Evolutionary conservation across 129 eudicot species (phyloP).

Genomic region (Deinandra increscens): DNA sequence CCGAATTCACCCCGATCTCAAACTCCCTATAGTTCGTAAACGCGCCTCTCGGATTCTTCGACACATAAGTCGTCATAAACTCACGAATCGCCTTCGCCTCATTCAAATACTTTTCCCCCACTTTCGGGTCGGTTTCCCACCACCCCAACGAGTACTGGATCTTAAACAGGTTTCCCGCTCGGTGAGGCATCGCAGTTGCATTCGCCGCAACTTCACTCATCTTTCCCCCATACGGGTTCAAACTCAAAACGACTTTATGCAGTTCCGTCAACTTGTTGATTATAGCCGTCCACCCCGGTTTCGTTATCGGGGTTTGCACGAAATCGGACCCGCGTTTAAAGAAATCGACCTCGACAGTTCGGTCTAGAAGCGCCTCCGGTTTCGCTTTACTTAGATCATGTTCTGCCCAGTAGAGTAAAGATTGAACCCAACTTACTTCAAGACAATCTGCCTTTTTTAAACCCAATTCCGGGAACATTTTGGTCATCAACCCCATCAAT

Average conservation of each 20-base stretch:
- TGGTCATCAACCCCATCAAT: constrained; percentile 14
- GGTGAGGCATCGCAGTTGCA: constrained; percentile 54
- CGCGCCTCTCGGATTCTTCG: constrained; percentile 36
- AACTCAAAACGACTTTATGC: constrained; percentile 23
- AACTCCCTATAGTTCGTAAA: constrained; percentile 29
- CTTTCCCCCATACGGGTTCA: constrained; percentile 51
- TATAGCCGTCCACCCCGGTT: constrained; percentile 29
- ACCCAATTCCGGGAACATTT: constrained; percentile 36
- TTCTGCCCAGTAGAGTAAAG: constrained; percentile 21
- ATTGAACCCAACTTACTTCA: constrained; percentile 35
- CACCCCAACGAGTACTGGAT: constrained; percentile 45
- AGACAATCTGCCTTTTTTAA: constrained; percentile 24
- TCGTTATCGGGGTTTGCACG: constrained; percentile 34
- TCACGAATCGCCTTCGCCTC: constrained; percentile 11
- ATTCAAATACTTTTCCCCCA: constrained; percentile 23
- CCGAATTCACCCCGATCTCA: constrained; percentile 30
- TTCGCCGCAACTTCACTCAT: constrained; percentile 46
- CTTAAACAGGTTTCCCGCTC: constrained; percentile 55
- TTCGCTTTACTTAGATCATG: constrained; percentile 16
- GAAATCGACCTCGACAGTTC: constrained; percentile 17
- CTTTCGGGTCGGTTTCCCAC: constrained; percentile 29
- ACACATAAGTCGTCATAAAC: constrained; percentile 27
- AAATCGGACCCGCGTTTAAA: constrained; percentile 46
- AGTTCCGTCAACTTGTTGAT: constrained; percentile 33
- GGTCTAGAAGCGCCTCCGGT: constrained; percentile 9